Percentiles rank a stretch among this genome's conserved stretches.
Evolutionary conservation across 2,329 filamentous ascomycete genomes (phyloP).

Genomic region (Colletotrichum cereale): DNA sequence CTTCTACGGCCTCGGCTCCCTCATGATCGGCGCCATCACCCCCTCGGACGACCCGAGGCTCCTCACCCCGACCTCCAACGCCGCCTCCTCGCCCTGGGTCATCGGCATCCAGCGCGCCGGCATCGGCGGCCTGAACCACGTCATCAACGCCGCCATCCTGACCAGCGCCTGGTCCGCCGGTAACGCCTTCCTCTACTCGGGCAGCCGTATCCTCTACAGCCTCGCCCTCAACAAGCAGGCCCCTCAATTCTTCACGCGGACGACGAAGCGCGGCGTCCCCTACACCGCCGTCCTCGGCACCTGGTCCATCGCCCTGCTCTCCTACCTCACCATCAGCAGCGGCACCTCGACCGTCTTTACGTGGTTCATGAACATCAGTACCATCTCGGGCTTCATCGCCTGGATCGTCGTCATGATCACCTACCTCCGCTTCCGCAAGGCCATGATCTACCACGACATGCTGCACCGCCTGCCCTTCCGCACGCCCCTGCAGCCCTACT

Average conservation of each 20-base stretch:
- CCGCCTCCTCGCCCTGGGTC: conserved; percentile 72
- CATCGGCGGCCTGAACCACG: conserved; percentile 72
- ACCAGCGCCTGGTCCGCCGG: conserved; percentile 74
- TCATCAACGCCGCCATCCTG: conserved; percentile 77
- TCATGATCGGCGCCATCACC: conserved; percentile 72
- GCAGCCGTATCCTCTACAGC: conserved; percentile 77
- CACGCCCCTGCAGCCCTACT: conserved; percentile 71
- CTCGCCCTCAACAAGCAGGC: conserved; percentile 77
- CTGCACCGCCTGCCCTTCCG: conserved; percentile 64
- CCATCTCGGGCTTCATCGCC: conserved; percentile 70
- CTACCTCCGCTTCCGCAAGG: conserved; percentile 70
- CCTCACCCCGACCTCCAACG: conserved; percentile 68
- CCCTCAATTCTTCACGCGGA: conserved; percentile 69
- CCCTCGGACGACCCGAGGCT: conserved; percentile 75
- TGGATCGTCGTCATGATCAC: conserved; percentile 71
- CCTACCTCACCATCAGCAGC: conserved; percentile 76
- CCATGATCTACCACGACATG: conserved; percentile 66
- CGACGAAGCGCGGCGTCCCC: conserved; percentile 72
- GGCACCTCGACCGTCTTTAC: conserved; percentile 74
- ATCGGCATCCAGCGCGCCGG: conserved; percentile 76
- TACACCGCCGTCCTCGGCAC: conserved; percentile 66
- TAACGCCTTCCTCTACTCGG: conserved; percentile 74
- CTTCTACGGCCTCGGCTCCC: conserved; percentile 73
- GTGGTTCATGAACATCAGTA: conserved; percentile 80
- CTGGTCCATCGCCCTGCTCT: conserved; percentile 72